Conservation (phyloP, 805 yeast species). For the Wickerhamomyces alni region DNA sequence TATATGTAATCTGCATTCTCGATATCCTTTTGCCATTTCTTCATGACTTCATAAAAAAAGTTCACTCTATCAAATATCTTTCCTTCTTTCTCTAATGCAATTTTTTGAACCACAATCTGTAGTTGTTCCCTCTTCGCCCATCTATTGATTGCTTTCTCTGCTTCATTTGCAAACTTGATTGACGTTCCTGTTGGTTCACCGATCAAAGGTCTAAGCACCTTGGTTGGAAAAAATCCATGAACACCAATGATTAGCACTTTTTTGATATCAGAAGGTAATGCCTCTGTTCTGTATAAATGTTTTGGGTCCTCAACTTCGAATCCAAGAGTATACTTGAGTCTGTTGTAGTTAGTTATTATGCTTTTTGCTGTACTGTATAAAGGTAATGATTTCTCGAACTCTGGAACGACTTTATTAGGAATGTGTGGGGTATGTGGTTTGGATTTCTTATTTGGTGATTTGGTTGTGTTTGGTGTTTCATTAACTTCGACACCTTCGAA, state of each 20-base stretch:
- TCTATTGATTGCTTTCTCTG: constrained; percentile 66
- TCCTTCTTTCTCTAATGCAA: constrained; percentile 93
- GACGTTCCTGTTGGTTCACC: constrained; percentile 98
- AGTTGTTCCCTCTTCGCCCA: constrained; percentile 47
- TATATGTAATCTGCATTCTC: constrained; percentile 79
- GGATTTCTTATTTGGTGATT: constrained; percentile 1
- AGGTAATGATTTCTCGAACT: constrained; percentile 21
- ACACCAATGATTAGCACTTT: constrained; percentile 83
- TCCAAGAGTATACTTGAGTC: constrained; percentile 19
- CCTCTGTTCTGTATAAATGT: constrained; percentile 19
- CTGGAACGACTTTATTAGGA: constrained; percentile 22
- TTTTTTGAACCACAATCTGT: constrained; percentile 65
- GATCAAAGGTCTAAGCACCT: constrained; percentile 73
- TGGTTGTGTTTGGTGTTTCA: neutral
- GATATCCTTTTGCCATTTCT: constrained; percentile 51
- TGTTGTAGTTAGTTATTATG: constrained; percentile 17
- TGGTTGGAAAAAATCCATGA: constrained; percentile 93
- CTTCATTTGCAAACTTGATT: constrained; percentile 81
- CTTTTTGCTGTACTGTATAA: constrained; percentile 11
- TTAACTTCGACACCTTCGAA: constrained; percentile 14
- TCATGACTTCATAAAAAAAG: constrained; percentile 65
- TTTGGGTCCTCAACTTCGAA: constrained; percentile 21
- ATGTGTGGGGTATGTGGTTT: constrained; percentile 2
- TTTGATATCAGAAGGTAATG: constrained; percentile 28
- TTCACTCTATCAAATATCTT: constrained; percentile 81